Evolutionary conservation across 2,329 filamentous ascomycete species (phyloP).

Genomic region (Cyanodermella asteris): DNA sequence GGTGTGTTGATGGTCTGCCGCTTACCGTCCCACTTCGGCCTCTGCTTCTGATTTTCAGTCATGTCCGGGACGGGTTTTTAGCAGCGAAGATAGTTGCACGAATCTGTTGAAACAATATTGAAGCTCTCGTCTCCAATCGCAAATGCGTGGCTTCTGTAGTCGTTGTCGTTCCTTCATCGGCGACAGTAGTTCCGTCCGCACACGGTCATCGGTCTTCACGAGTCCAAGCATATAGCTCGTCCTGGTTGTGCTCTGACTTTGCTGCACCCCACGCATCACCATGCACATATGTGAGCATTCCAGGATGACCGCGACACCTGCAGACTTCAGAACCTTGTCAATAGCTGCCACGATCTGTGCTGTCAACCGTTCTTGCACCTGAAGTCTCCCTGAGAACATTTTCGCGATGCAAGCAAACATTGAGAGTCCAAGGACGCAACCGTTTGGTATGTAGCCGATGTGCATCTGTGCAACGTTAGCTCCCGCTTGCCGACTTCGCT

Average conservation of each 20-base stretch:
- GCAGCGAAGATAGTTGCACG: too few relatives aligned
- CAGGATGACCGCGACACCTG: slow-evolving; percentile 86
- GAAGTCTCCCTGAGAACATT: slow-evolving; percentile 82
- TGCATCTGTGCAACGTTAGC: slow-evolving; percentile 50
- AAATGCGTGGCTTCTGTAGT: too few relatives aligned
- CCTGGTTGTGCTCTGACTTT: slow-evolving; percentile 71
- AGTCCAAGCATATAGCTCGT: slow-evolving; percentile 96
- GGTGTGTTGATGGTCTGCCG: too few relatives aligned
- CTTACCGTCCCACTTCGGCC: too few relatives aligned
- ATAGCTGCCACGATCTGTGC: slow-evolving; percentile 90
- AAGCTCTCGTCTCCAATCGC: too few relatives aligned
- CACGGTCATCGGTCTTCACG: slow-evolving; percentile 82
- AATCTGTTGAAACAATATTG: too few relatives aligned
- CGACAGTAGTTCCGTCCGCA: slow-evolving; percentile 83
- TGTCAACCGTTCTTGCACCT: slow-evolving; percentile 90
- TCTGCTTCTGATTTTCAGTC: too few relatives aligned
- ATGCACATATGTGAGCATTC: slow-evolving; percentile 93
- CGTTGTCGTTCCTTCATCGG: too few relatives aligned
- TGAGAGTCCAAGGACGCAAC: slow-evolving; percentile 81
- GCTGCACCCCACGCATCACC: slow-evolving; percentile 97
- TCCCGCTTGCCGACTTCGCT: too few relatives aligned
- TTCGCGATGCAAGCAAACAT: slow-evolving; percentile 91
- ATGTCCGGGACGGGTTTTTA: too few relatives aligned
- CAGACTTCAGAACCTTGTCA: slow-evolving; percentile 75
- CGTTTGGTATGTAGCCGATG: slow-evolving; percentile 83